Evolutionary conservation across 768 basidiomycete genomes (phyloP).

Genomic region (Tricholoma hemisulphureum): DNA sequence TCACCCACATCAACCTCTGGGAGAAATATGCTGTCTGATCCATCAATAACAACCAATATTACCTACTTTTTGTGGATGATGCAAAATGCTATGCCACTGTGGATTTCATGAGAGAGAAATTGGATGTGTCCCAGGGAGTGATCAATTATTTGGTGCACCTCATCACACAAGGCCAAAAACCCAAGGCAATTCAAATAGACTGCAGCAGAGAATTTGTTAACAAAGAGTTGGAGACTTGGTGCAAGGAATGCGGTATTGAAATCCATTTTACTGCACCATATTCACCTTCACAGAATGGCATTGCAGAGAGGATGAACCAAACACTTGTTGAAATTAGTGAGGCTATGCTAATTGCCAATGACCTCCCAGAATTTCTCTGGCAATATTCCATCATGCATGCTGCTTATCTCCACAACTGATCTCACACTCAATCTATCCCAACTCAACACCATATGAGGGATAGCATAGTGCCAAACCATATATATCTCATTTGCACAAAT

Average conservation of each 20-base stretch:
- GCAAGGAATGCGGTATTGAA: slow-evolving; percentile 24
- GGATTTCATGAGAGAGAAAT: slow-evolving; percentile 8
- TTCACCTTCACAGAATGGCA: slow-evolving; percentile 31
- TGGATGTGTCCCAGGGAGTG: background rate
- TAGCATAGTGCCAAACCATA: slow-evolving; percentile 21
- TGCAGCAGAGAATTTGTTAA: background rate
- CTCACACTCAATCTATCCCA: background rate
- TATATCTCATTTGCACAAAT: slow-evolving; percentile 9
- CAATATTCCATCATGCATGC: background rate
- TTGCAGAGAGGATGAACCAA: slow-evolving; percentile 32
- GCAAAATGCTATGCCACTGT: background rate
- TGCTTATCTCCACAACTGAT: background rate
- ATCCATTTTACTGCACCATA: slow-evolving; percentile 26
- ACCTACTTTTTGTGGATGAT: slow-evolving; percentile 7
- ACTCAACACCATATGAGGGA: slow-evolving; percentile 14
- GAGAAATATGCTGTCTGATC: background rate
- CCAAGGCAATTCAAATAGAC: background rate
- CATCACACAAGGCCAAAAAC: background rate
- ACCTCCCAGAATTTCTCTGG: slow-evolving; percentile 6
- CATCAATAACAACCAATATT: slow-evolving; percentile 7
- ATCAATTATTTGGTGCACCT: background rate
- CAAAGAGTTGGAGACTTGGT: background rate
- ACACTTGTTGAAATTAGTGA: slow-evolving; percentile 7
- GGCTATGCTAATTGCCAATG: slow-evolving; percentile 7
- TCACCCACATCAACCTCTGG: background rate